These are phyloP conservation scores for Talaromyces marneffei DNA, from an alignment of 2,329 filamentous ascomycete species.

Conservation along the genomic window DNA sequence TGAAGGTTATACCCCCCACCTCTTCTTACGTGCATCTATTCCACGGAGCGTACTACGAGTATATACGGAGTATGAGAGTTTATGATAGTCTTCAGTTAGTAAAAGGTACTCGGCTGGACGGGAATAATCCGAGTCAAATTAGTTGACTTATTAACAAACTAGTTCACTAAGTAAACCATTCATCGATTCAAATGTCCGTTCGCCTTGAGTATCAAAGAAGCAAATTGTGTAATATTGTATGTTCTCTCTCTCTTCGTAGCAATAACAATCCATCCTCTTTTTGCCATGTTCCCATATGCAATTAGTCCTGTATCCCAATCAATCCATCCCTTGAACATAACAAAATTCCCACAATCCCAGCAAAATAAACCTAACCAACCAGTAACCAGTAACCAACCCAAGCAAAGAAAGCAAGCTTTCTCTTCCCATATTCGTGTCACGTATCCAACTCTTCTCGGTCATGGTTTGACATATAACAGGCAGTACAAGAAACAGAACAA, in stretches of 20 bases:
- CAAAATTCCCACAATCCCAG: neutral
- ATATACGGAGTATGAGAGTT: neutral
- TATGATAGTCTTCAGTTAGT: neutral
- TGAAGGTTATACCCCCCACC: too few species aligned
- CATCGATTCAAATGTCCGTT: too few species aligned
- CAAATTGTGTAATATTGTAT: neutral
- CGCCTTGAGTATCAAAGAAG: neutral
- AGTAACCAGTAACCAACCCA: neutral
- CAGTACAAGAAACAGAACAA: neutral
- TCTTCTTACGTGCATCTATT: too few species aligned
- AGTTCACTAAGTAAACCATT: too few species aligned
- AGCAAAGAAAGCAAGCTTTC: neutral
- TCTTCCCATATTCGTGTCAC: neutral
- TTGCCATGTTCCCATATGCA: neutral
- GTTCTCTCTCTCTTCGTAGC: neutral
- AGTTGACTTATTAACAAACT: too few species aligned
- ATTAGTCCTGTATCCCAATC: neutral
- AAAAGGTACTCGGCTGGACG: neutral
- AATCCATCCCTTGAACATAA: neutral
- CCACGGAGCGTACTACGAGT: too few species aligned
- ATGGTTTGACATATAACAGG: neutral
- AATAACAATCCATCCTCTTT: neutral
- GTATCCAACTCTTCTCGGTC: neutral
- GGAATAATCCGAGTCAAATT: neutral
- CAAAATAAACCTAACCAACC: neutral